These are phyloP conservation scores for Malus hybrid DNA, from an alignment of 331 rosid genomes.

Conservation along the genomic window DNA sequence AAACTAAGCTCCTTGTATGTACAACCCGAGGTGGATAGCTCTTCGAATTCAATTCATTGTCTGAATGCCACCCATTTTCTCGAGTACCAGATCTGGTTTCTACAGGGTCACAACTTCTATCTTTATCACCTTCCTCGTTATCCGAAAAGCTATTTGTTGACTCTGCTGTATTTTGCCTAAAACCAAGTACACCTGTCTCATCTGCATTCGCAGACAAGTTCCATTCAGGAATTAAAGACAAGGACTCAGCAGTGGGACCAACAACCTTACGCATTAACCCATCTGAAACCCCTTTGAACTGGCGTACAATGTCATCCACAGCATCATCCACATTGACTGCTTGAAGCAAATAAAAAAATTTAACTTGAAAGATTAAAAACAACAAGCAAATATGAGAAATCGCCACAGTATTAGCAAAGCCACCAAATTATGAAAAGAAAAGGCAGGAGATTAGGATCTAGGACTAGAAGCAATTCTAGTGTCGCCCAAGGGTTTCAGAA, in stretches of 20 bases:
- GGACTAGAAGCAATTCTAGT: neutral
- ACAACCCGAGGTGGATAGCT: conserved; percentile 36
- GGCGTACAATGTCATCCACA: conserved; percentile 89
- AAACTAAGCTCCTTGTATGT: conserved; percentile 26
- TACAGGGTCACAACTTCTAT: too few species aligned
- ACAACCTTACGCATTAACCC: conserved; percentile 70
- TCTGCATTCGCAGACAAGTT: conserved; percentile 43
- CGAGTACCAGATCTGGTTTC: conserved; percentile 1
- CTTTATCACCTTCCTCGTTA: conserved; percentile 33
- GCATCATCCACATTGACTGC: conserved; percentile 97
- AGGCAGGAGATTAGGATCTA: neutral
- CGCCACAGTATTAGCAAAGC: neutral
- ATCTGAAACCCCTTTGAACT: conserved; percentile 92
- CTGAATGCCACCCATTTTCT: conserved; percentile 56
- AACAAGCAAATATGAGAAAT: neutral
- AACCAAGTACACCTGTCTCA: conserved; percentile 36
- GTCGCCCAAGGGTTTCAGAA: neutral
- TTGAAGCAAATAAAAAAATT: neutral
- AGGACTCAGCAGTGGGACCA: conserved; percentile 38
- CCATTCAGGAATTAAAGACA: conserved; percentile 27
- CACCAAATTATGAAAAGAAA: neutral
- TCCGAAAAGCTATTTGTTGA: conserved; percentile 53
- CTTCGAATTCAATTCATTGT: conserved; percentile 60
- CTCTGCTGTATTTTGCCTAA: conserved; percentile 40
- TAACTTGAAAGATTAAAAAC: neutral